phyloP scores from a whole-genome alignment of 2,329 filamentous ascomycete genomes.

The Byssoonygena ceratinophila region DNA sequence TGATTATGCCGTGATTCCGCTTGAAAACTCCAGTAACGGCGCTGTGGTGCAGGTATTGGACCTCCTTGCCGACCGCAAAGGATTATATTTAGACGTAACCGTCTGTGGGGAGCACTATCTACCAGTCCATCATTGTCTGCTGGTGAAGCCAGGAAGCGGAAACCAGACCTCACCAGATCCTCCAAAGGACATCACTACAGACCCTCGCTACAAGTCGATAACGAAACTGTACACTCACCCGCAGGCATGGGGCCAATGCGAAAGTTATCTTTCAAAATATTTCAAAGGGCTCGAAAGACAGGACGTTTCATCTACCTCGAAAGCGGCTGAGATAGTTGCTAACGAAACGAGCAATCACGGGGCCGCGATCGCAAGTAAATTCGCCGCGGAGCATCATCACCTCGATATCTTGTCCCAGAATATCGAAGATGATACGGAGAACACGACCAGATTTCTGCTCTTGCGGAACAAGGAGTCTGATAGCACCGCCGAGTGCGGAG shows the following conservation, averaged over 20 bases:
- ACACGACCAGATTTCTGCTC: slow-evolving; percentile 41
- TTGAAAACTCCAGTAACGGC: slow-evolving; percentile 94
- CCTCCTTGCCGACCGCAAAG: slow-evolving; percentile 65
- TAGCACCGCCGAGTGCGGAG: slow-evolving; percentile 13
- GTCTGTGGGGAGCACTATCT: slow-evolving; percentile 81
- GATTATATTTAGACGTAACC: slow-evolving; percentile 54
- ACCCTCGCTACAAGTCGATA: slow-evolving; percentile 47
- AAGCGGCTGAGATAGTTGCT: slow-evolving; percentile 65
- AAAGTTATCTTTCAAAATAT: slow-evolving; percentile 57
- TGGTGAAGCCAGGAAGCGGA: slow-evolving; percentile 39
- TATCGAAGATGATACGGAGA: slow-evolving; percentile 39
- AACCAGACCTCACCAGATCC: neutral
- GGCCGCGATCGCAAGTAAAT: slow-evolving; percentile 67
- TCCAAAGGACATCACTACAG: slow-evolving; percentile 7
- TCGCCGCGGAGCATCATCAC: slow-evolving; percentile 58
- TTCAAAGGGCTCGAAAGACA: slow-evolving; percentile 67
- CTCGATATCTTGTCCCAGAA: slow-evolving; percentile 54
- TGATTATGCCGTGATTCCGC: slow-evolving; percentile 72
- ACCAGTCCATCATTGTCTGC: slow-evolving; percentile 75
- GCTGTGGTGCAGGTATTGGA: slow-evolving; percentile 84
- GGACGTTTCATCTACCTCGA: slow-evolving; percentile 76
- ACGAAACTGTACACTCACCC: slow-evolving; percentile 81
- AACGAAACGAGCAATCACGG: slow-evolving; percentile 47
- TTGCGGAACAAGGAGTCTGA: slow-evolving; percentile 29
- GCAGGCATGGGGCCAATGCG: slow-evolving; percentile 90